phyloP scores from a whole-genome alignment of 2,329 filamentous ascomycete species.

The Ascomycota sp. region DNA sequence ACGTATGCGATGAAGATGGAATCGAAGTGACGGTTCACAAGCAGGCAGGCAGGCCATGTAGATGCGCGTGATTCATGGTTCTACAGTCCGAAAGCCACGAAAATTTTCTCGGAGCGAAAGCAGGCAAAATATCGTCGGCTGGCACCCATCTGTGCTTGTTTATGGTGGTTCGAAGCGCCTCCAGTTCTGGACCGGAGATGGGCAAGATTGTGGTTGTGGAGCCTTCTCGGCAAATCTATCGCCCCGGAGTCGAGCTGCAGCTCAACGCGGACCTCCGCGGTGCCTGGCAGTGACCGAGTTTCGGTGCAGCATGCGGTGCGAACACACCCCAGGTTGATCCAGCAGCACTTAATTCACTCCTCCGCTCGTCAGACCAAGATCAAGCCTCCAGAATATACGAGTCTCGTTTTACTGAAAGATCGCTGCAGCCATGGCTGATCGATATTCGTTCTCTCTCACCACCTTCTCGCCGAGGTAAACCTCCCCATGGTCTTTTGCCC shows the following conservation, averaged over 20 bases:
- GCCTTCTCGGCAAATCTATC: constrained; percentile 8
- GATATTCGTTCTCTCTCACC: constrained; percentile 97
- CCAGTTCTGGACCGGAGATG: no score
- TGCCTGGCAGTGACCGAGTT: constrained; percentile 12
- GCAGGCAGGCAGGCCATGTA: no score
- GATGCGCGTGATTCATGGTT: no score
- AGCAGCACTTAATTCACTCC: constrained; percentile 1
- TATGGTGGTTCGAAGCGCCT: no score
- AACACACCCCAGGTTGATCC: no score
- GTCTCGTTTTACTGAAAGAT: background rate
- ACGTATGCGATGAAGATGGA: no score
- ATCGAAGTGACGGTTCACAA: background rate
- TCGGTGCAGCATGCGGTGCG: no score
- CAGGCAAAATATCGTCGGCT: no score
- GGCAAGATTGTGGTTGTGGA: background rate
- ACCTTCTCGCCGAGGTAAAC: constrained; percentile 96
- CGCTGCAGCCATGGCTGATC: constrained; percentile 60
- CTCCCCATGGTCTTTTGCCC: constrained; percentile 4
- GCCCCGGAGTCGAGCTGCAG: constrained; percentile 7
- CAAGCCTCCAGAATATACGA: no score
- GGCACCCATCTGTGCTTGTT: no score
- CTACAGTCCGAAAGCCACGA: no score
- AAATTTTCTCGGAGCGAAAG: no score
- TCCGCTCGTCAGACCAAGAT: constrained; percentile 2
- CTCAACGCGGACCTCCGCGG: constrained; percentile 18